Conservation (phyloP, 345 rosid genomes). For the Euphorbia lathyris region DNA sequence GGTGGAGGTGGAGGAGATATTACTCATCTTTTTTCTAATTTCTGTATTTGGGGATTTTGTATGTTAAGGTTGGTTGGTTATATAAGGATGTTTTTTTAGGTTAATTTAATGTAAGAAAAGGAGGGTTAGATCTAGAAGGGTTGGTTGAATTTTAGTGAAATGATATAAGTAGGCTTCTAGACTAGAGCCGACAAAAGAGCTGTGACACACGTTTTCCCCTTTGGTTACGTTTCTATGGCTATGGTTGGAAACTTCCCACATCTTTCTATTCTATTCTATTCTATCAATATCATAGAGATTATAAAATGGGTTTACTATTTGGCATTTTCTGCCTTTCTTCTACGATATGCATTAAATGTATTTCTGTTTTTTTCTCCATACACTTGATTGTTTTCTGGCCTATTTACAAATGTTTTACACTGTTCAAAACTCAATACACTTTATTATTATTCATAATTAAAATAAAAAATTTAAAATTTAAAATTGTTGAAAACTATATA, state of each 20-base stretch:
- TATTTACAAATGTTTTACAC: not conserved
- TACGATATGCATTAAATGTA: not conserved
- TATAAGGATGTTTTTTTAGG: too few relatives aligned
- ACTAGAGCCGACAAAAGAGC: conserved; percentile 17
- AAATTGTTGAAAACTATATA: too few relatives aligned
- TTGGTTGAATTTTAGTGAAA: conserved; percentile 14
- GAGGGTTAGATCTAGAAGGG: conserved; percentile 28
- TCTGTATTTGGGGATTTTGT: not conserved
- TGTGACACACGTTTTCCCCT: conserved; percentile 25
- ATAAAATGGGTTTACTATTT: not conserved
- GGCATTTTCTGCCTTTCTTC: not conserved
- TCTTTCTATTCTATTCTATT: not conserved
- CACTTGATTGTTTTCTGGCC: not conserved
- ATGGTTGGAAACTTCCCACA: conserved; percentile 1
- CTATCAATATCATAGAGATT: too few relatives aligned
- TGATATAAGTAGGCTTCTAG: conserved; percentile 21
- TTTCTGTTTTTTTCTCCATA: too few relatives aligned
- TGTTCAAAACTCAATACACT: too few relatives aligned
- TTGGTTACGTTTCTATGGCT: conserved; percentile 19
- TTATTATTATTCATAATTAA: too few relatives aligned
- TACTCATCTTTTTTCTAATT: conserved; percentile 16
- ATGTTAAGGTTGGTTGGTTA: too few relatives aligned
- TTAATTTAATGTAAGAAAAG: too few relatives aligned
- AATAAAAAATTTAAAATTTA: too few relatives aligned
- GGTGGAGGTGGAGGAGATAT: not conserved